Percentiles rank a stretch among this genome's conserved stretches.
Conservation (phyloP, 371 early-diverging fungal species). For the Mucor piriformis region DNA sequence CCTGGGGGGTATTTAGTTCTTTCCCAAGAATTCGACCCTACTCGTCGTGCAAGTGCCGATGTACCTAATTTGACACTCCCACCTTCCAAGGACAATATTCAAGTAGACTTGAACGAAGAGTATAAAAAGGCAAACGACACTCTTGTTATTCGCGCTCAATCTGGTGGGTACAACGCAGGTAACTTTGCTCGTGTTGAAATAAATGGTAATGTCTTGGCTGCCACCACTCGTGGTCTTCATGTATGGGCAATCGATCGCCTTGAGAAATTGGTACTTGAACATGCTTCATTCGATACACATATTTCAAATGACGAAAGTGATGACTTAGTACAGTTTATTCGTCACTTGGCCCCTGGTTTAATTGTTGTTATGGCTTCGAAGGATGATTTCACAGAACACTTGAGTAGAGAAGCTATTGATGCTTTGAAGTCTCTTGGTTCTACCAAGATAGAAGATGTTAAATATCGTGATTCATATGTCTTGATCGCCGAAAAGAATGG, state of each 20-base stretch:
- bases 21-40: slow-evolving; percentile 24
- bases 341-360: slow-evolving; percentile 63
- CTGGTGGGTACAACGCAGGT: slow-evolving; percentile 77
- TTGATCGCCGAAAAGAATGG: slow-evolving; percentile 70
- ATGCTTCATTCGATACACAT: slow-evolving; percentile 79
- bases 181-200: slow-evolving; percentile 75
- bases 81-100: slow-evolving; percentile 3
- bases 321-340: slow-evolving; percentile 70
- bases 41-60: slow-evolving; percentile 15
- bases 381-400: slow-evolving; percentile 75
- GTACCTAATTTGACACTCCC: slow-evolving; percentile 26
- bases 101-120: background rate
- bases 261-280: slow-evolving; percentile 69
- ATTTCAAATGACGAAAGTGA: slow-evolving; percentile 70
- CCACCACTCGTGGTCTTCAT: slow-evolving; percentile 77
- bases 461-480: slow-evolving; percentile 83
- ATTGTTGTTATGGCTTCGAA: slow-evolving; percentile 70
- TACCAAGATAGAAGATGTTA: slow-evolving; percentile 51
- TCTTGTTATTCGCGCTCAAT: slow-evolving; percentile 61
- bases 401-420: slow-evolving; percentile 58
- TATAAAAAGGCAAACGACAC: slow-evolving; percentile 1
- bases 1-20: slow-evolving; percentile 50
- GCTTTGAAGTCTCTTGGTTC: slow-evolving; percentile 71
- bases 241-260: slow-evolving; percentile 72
- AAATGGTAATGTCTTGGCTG: slow-evolving; percentile 59